Conservation (phyloP, 768 basidiomycete species). For the Suillus variegatus region DNA sequence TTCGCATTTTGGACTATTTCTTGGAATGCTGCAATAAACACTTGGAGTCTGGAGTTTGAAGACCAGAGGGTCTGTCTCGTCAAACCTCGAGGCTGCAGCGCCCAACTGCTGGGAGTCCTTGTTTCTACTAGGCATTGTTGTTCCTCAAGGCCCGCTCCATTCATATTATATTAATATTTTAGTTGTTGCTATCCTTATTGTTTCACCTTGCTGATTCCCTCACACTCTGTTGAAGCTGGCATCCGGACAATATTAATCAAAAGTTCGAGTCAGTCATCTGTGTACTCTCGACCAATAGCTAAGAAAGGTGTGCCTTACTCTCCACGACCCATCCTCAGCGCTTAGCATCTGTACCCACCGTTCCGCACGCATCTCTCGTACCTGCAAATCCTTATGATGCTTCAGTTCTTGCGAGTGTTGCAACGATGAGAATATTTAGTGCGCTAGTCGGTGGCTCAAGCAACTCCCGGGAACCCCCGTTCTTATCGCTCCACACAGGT, state of each 20-base stretch:
- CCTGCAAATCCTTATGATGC: background rate
- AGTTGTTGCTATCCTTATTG: background rate
- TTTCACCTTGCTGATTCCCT: background rate
- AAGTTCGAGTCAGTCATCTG: too few species aligned
- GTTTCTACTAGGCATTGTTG: background rate
- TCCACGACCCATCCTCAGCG: too few species aligned
- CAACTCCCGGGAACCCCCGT: background rate
- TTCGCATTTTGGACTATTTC: background rate
- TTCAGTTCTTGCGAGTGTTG: background rate
- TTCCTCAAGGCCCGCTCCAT: background rate
- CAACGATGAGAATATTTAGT: conserved; percentile 55
- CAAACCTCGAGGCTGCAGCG: background rate
- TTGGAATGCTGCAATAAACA: background rate
- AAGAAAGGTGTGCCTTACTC: too few species aligned
- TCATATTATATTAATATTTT: background rate
- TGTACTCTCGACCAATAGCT: background rate
- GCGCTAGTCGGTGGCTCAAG: conserved; percentile 62
- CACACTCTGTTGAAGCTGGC: background rate
- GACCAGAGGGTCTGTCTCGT: background rate
- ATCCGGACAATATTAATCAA: too few species aligned
- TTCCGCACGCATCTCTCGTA: conserved; percentile 1
- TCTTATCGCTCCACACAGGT: conserved; percentile 6
- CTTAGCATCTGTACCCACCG: background rate
- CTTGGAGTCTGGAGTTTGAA: background rate
- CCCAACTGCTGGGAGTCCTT: background rate